These are phyloP conservation scores for Myrmaecium sp. DNA, from an alignment of 2,329 filamentous ascomycete species.

Conservation along the genomic window DNA sequence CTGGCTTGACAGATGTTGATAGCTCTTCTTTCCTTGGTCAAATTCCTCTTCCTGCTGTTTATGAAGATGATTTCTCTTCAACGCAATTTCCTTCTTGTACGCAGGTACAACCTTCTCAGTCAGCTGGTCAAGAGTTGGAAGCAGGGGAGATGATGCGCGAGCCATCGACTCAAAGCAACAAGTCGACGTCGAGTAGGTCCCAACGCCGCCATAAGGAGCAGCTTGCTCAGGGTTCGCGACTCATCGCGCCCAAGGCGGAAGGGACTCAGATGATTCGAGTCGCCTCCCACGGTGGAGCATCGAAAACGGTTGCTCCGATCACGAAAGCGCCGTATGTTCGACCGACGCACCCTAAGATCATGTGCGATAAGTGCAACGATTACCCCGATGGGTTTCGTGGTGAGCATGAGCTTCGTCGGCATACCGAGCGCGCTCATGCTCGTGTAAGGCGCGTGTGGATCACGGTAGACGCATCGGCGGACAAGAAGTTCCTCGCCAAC, in stretches of 20 bases:
- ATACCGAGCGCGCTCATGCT: conserved; percentile 48
- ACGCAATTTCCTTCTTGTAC: conserved; percentile 11
- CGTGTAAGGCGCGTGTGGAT: conserved; percentile 43
- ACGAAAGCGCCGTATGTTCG: conserved; percentile 41
- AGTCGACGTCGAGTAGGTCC: conserved; percentile 27
- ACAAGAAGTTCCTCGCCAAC: conserved; percentile 51
- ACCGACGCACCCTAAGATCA: conserved; percentile 53
- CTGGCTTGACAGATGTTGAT: conserved; percentile 5
- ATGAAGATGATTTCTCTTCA: conserved; percentile 8
- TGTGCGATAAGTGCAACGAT: conserved; percentile 53
- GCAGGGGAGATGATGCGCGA: conserved; percentile 34
- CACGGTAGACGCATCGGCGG: conserved; percentile 40
- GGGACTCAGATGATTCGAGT: conserved; percentile 34
- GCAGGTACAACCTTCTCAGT: conserved; percentile 1
- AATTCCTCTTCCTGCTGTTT: conserved; percentile 5
- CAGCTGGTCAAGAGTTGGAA: too few relatives aligned
- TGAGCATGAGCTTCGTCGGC: conserved; percentile 51
- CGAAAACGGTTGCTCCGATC: conserved; percentile 34
- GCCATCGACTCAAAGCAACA: conserved; percentile 29
- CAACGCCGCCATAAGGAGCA: conserved; percentile 32
- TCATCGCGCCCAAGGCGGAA: conserved; percentile 31
- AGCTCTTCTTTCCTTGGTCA: conserved; percentile 4
- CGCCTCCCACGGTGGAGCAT: conserved; percentile 33
- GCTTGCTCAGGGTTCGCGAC: conserved; percentile 29
- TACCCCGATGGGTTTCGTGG: conserved; percentile 68